A percentile compares a stretch with the other conserved stretches of the same genome.
Conservation (phyloP, 352 stramenopile species). For the Phytophthora boehmeriae region DNA sequence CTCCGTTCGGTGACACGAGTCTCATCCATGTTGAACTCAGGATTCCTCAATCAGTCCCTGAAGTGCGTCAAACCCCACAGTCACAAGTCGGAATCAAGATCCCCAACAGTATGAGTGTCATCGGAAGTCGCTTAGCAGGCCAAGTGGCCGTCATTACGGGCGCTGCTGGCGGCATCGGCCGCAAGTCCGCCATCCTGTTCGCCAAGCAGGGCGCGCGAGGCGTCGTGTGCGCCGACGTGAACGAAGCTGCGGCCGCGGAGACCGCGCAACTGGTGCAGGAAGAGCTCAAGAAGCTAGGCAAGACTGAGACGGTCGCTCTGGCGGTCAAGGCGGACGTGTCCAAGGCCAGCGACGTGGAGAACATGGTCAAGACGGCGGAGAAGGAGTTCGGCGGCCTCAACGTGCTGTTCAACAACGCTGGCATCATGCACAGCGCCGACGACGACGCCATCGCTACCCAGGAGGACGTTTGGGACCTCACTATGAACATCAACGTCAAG, state of each 20-base stretch:
- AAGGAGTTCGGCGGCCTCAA: conserved; percentile 81
- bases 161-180: conserved; percentile 80
- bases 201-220: conserved; percentile 78
- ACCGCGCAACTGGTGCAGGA: conserved; percentile 71
- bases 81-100: neutral
- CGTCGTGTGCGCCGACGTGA: conserved; percentile 84
- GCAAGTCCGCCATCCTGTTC: conserved; percentile 84
- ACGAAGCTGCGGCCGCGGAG: conserved; percentile 66
- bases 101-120: conserved; percentile 54
- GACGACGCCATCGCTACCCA: conserved; percentile 78
- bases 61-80: neutral
- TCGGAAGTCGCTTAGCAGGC: conserved; percentile 63
- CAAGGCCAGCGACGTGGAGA: conserved; percentile 70
- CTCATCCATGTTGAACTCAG: neutral
- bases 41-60: neutral
- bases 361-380: conserved; percentile 79
- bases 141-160: conserved; percentile 87
- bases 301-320: conserved; percentile 56
- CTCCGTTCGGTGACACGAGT: neutral
- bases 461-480: conserved; percentile 86
- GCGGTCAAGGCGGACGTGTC: conserved; percentile 75
- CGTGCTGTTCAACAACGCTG: conserved; percentile 90
- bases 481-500: conserved; percentile 90
- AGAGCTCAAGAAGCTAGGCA: conserved; percentile 65
- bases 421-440: conserved; percentile 85